phyloP scores from a whole-genome alignment of 345 rosid species.

The Eucalyptus sp. region DNA sequence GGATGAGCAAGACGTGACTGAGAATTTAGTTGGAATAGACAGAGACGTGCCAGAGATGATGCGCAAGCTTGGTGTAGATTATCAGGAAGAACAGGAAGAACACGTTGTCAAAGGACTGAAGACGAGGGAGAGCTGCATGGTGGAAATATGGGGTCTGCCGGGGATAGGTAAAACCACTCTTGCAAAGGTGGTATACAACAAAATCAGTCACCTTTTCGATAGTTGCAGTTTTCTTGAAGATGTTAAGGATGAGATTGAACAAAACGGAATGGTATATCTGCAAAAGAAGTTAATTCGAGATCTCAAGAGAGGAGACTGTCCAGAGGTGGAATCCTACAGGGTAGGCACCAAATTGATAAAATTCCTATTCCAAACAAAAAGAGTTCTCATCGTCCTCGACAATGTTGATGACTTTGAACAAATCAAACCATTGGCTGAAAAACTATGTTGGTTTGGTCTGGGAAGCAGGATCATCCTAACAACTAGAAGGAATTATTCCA shows the following conservation, averaged over 20 bases:
- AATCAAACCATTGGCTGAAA: rapidly evolving
- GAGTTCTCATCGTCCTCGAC: rapidly evolving
- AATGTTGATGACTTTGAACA: rapidly evolving
- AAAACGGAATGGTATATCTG: rapidly evolving
- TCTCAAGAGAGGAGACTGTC: too few relatives aligned
- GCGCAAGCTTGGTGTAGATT: rapidly evolving
- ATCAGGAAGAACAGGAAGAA: rapidly evolving
- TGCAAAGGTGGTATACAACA: too few relatives aligned
- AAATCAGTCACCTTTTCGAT: too few relatives aligned
- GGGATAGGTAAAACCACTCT: rapidly evolving
- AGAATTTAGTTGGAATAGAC: too few relatives aligned
- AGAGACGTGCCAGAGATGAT: rapidly evolving
- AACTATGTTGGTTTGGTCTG: rapidly evolving
- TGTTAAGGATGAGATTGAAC: rapidly evolving
- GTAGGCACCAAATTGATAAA: too few relatives aligned
- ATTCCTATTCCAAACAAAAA: rapidly evolving
- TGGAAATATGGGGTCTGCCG: rapidly evolving
- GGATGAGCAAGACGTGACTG: rapidly evolving
- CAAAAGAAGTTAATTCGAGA: too few relatives aligned
- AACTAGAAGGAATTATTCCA: rapidly evolving
- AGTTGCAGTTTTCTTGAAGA: too few relatives aligned
- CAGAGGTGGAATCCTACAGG: too few relatives aligned
- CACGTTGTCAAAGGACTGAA: rapidly evolving
- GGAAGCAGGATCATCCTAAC: too few relatives aligned
- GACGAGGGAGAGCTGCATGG: rapidly evolving